phyloP scores from a whole-genome alignment of 495 filamentous ascomycete genomes.

The Aspergillus diversus region DNA sequence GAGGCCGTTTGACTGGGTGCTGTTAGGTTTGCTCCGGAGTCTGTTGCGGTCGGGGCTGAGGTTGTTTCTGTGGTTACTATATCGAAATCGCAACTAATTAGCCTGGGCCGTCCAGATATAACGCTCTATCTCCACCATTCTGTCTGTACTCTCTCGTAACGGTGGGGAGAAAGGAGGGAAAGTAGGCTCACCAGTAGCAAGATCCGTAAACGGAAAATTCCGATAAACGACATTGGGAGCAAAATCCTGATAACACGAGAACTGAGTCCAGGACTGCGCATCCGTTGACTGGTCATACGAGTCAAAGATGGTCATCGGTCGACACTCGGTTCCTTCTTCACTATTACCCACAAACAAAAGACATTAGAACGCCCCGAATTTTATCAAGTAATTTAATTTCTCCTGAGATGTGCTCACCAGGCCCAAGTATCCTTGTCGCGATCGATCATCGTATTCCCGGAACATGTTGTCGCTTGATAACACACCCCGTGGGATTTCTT shows the following conservation, averaged over 20 bases:
- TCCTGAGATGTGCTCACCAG: background rate
- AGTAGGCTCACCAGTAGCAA: background rate
- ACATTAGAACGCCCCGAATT: too few species aligned
- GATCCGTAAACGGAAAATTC: background rate
- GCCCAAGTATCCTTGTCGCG: background rate
- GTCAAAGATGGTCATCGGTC: slow-evolving; percentile 4
- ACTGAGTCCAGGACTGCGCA: background rate
- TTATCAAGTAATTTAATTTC: background rate
- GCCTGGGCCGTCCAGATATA: too few species aligned
- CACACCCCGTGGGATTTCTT: background rate
- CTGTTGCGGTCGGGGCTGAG: background rate
- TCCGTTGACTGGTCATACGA: background rate
- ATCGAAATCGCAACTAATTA: too few species aligned
- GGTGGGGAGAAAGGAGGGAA: background rate
- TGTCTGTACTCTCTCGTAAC: background rate
- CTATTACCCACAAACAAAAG: background rate
- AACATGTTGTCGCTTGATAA: background rate
- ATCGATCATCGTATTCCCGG: background rate
- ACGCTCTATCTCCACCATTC: background rate
- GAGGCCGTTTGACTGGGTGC: background rate
- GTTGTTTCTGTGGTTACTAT: background rate
- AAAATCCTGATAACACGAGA: background rate
- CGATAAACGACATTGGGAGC: background rate
- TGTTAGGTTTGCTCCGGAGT: background rate
- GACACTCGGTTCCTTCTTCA: background rate